phyloP scores from a whole-genome alignment of 2,329 filamentous ascomycete genomes.

The Penicillium sp. region DNA sequence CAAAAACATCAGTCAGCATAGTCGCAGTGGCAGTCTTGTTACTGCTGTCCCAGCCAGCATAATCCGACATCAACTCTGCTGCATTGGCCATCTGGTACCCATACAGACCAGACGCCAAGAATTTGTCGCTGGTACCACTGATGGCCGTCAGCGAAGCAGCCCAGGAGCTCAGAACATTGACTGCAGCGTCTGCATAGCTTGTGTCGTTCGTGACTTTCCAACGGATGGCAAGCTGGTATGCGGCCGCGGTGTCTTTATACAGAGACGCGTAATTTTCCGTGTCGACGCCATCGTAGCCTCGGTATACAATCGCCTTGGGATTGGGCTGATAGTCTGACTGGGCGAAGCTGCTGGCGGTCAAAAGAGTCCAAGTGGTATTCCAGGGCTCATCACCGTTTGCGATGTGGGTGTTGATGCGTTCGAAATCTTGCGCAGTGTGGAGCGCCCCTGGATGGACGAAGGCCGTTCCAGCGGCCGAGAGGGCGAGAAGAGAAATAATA shows the following conservation, averaged over 20 bases:
- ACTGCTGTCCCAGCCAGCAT: slow-evolving; percentile 32
- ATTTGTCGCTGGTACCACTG: slow-evolving; percentile 38
- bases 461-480: background rate
- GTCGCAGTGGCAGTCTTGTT: slow-evolving; percentile 24
- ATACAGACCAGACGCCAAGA: slow-evolving; percentile 46
- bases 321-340: slow-evolving; percentile 29
- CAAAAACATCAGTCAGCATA: slow-evolving; percentile 43
- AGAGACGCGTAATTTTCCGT: slow-evolving; percentile 36
- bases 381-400: slow-evolving; percentile 13
- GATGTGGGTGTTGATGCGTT: slow-evolving; percentile 43
- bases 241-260: slow-evolving; percentile 38
- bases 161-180: slow-evolving; percentile 43
- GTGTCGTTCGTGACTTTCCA: slow-evolving; percentile 44
- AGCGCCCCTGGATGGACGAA: background rate
- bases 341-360: slow-evolving; percentile 7
- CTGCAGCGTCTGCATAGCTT: slow-evolving; percentile 40
- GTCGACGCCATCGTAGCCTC: slow-evolving; percentile 30
- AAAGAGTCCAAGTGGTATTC: background rate
- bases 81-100: slow-evolving; percentile 52
- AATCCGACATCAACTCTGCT: slow-evolving; percentile 44
- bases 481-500: too few relatives aligned
- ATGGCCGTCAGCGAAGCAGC: slow-evolving; percentile 34
- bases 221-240: slow-evolving; percentile 42
- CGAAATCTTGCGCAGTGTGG: slow-evolving; percentile 40
- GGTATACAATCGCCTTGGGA: slow-evolving; percentile 36